These are phyloP conservation scores for Zoysia pacifica DNA, from an alignment of 176 grass and related monocot genomes.

Conservation along the genomic window DNA sequence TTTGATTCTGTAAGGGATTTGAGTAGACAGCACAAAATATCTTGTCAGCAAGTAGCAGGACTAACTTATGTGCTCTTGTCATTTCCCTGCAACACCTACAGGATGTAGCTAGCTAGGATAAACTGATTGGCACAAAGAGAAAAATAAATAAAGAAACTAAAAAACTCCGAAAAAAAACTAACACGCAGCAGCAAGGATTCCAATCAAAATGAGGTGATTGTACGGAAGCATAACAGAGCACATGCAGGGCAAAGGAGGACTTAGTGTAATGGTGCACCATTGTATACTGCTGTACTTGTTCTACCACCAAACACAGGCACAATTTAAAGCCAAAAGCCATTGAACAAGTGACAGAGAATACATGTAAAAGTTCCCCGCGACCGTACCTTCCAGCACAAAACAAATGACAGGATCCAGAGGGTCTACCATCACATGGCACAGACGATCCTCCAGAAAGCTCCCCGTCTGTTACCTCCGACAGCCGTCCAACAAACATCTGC, in stretches of 20 bases:
- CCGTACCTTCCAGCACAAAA: conserved; percentile 39
- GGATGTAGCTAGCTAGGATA: conserved; percentile 31
- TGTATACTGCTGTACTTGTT: conserved; percentile 21
- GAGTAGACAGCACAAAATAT: conserved; percentile 34
- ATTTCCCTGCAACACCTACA: conserved; percentile 37
- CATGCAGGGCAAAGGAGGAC: conserved; percentile 34
- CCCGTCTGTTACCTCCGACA: conserved; percentile 59
- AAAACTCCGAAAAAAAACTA: conserved; percentile 5
- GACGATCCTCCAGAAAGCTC: conserved; percentile 47
- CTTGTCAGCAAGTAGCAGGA: conserved; percentile 16
- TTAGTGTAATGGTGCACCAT: conserved; percentile 28
- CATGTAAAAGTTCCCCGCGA: conserved; percentile 32
- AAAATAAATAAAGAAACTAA: neutral
- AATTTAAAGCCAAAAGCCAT: conserved; percentile 13
- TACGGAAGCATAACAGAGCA: conserved; percentile 47
- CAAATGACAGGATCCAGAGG: conserved; percentile 60
- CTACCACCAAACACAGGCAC: conserved; percentile 18
- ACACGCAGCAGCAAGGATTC: conserved; percentile 4
- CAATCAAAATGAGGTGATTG: conserved; percentile 23
- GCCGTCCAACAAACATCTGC: conserved; percentile 63
- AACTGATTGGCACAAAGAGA: conserved; percentile 20
- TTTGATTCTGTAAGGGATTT: conserved; percentile 43
- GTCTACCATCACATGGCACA: conserved; percentile 55
- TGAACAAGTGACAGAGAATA: conserved; percentile 35
- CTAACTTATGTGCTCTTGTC: conserved; percentile 25